phyloP scores from a whole-genome alignment of 768 basidiomycete species.

The Russula griseocarnosa region DNA sequence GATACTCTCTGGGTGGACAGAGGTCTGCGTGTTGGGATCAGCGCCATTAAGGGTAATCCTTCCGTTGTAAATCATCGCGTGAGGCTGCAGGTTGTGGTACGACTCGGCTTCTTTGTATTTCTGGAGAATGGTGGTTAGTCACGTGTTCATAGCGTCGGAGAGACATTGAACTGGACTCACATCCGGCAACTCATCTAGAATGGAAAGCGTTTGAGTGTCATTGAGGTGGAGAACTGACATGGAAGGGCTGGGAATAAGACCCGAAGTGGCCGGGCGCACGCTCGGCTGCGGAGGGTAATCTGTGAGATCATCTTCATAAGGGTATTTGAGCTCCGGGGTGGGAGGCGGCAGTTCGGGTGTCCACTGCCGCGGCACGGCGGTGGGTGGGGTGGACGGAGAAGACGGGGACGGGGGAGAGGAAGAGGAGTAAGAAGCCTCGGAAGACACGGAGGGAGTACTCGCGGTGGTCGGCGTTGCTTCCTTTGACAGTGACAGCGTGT shows the following conservation, averaged over 20 bases:
- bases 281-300: conserved; percentile 11
- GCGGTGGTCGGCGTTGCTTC: not conserved
- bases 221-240: conserved; percentile 16
- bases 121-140: conserved; percentile 5
- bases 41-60: not conserved
- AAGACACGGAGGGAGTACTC: not conserved
- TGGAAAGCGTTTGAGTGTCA: not conserved
- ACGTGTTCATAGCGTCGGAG: not conserved
- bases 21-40: conserved; percentile 5
- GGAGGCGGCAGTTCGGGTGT: not conserved
- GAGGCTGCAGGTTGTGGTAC: conserved; percentile 7
- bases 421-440: not conserved
- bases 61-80: not conserved
- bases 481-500: not conserved
- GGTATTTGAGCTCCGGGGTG: conserved; percentile 10
- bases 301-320: not conserved
- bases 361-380: not conserved
- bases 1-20: not conserved
- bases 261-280: conserved; percentile 1
- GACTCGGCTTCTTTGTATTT: conserved; percentile 19
- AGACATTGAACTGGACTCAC: not conserved
- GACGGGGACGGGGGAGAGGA: conserved; percentile 2
- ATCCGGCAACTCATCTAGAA: conserved; percentile 5
- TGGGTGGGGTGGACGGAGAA: not conserved
- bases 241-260: conserved; percentile 12